Evolutionary conservation across 139 green algal species (phyloP).

Genomic region (Trebouxia sp.): DNA sequence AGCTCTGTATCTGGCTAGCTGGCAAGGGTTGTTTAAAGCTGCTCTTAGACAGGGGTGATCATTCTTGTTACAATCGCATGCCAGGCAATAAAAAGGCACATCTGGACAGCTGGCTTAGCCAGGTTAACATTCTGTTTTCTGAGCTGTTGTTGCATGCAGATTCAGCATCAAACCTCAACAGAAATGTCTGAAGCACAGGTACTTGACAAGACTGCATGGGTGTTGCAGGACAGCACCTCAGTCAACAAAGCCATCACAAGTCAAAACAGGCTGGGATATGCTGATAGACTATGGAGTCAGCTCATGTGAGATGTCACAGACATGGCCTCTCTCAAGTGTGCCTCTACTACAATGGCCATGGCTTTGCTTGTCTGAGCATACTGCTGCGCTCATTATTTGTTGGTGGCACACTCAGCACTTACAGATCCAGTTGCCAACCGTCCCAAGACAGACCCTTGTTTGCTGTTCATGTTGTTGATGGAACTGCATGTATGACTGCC

Average conservation of each 20-base stretch:
- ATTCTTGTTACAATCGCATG: not conserved
- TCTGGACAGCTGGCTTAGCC: not conserved
- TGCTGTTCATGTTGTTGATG: too few species aligned
- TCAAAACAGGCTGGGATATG: not conserved
- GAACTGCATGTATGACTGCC: too few species aligned
- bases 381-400: conserved; percentile 11
- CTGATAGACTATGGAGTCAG: conserved; percentile 8
- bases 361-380: conserved; percentile 8
- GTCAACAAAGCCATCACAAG: conserved; percentile 3
- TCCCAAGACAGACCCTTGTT: too few species aligned
- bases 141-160: not conserved
- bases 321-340: conserved; percentile 1
- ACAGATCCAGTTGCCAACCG: too few species aligned
- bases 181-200: conserved; percentile 1
- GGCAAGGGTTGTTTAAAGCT: not conserved
- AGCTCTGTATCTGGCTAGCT: not conserved
- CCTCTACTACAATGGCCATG: not conserved
- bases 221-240: conserved; percentile 7
- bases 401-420: too few species aligned
- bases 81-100: not conserved
- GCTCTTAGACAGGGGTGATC: conserved; percentile 9
- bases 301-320: conserved; percentile 2
- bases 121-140: not conserved
- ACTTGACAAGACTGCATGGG: conserved; percentile 1
- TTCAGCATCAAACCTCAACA: not conserved